Percentiles rank a stretch among this genome's conserved stretches.
phyloP scores from a whole-genome alignment of 257 asterid species.

The Leptodermis oblonga region DNA sequence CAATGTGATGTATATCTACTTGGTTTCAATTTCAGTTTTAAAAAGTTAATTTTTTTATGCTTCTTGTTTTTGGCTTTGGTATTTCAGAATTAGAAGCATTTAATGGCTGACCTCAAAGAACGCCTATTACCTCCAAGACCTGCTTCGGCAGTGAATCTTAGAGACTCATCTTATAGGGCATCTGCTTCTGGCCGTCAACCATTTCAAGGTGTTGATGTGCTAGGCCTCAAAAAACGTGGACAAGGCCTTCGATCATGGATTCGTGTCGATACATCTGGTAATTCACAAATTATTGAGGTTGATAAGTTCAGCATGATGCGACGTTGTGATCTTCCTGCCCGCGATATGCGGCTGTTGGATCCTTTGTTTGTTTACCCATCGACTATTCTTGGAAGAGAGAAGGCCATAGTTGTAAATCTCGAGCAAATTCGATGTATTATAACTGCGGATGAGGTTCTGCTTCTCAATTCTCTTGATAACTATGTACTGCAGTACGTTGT shows the following conservation, averaged over 20 bases:
- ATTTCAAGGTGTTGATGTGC: slow-evolving; percentile 71
- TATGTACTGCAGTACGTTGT: slow-evolving; percentile 91
- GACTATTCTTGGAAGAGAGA: slow-evolving; percentile 97
- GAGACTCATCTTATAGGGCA: slow-evolving; percentile 58
- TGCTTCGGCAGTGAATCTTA: slow-evolving; percentile 61
- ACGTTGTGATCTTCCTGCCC: slow-evolving; percentile 99
- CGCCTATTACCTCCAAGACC: slow-evolving; percentile 79
- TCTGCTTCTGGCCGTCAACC: slow-evolving; percentile 78
- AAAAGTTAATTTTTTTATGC: not conserved
- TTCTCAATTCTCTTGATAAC: slow-evolving; percentile 82
- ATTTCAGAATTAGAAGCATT: slow-evolving; percentile 32
- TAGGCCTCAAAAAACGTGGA: slow-evolving; percentile 88
- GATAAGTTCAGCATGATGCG: slow-evolving; percentile 96
- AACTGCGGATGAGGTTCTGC: slow-evolving; percentile 89
- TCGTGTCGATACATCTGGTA: slow-evolving; percentile 77
- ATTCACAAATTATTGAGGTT: slow-evolving; percentile 85
- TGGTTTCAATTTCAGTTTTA: slow-evolving; percentile 1
- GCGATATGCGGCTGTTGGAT: slow-evolving; percentile 88
- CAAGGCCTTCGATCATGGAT: slow-evolving; percentile 97
- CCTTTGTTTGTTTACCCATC: slow-evolving; percentile 97
- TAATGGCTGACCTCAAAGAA: slow-evolving; percentile 91
- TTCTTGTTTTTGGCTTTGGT: slow-evolving; percentile 10
- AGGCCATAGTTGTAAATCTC: slow-evolving; percentile 94
- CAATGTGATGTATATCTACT: not conserved
- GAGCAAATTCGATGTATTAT: slow-evolving; percentile 98